A percentile compares a stretch with the other conserved stretches of the same genome.
Conservation (phyloP, 2,329 filamentous ascomycete genomes). For the Apiospora aurea region DNA sequence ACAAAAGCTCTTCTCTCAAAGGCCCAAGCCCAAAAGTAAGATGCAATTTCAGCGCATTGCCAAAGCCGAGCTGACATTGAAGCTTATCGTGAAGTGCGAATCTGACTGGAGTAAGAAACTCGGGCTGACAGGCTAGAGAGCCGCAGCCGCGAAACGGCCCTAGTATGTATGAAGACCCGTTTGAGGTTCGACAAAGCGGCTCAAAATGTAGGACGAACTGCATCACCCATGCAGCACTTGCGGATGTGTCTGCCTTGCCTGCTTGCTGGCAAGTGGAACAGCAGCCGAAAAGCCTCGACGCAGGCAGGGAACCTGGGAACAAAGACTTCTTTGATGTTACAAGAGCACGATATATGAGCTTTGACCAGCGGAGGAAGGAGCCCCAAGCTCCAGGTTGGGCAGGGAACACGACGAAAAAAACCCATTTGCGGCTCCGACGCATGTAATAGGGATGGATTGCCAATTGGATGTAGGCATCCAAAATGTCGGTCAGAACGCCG, state of each 20-base stretch:
- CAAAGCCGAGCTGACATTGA: constrained; percentile 1
- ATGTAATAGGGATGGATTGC: not conserved
- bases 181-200: constrained; percentile 13
- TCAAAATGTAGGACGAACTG: constrained; percentile 4
- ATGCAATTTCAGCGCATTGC: not conserved
- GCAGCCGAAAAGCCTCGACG: constrained; percentile 14
- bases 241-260: constrained; percentile 15
- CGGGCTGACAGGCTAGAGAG: not conserved
- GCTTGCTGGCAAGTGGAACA: constrained; percentile 11
- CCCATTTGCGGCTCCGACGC: constrained; percentile 12
- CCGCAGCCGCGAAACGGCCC: constrained; percentile 18
- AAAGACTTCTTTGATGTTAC: constrained; percentile 3
- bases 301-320: constrained; percentile 1
- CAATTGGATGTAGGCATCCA: not conserved
- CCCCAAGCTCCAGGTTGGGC: constrained; percentile 19
- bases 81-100: not conserved
- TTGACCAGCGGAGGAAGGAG: not conserved
- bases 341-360: constrained; percentile 15
- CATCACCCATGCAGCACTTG: constrained; percentile 13
- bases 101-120: constrained; percentile 7
- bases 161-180: constrained; percentile 14
- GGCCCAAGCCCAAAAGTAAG: not conserved
- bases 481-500: constrained; percentile 13
- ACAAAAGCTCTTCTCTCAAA: not conserved
- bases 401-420: constrained; percentile 1